Evolutionary conservation across 2,329 filamentous ascomycete genomes (phyloP).

Genomic region (Podosphaera xanthii): DNA sequence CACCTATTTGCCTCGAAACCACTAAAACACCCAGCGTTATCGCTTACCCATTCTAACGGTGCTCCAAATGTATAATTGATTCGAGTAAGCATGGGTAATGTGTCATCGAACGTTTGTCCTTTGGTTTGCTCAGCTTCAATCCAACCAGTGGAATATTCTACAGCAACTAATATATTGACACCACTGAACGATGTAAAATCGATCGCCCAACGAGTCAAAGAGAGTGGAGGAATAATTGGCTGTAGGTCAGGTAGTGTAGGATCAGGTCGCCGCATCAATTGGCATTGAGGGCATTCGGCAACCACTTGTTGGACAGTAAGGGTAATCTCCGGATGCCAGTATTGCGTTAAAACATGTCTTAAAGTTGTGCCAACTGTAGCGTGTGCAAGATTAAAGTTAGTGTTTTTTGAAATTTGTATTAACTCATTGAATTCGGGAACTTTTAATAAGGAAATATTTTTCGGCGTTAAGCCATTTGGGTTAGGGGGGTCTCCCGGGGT

Average conservation of each 20-base stretch:
- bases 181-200: neutral
- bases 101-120: neutral
- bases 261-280: neutral
- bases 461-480: neutral
- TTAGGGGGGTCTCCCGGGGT: neutral
- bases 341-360: too few relatives aligned
- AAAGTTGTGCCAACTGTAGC: too few relatives aligned
- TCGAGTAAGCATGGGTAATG: neutral
- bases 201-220: neutral
- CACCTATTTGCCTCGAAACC: neutral
- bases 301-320: neutral
- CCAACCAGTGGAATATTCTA: neutral
- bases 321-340: neutral
- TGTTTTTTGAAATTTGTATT: neutral
- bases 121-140: neutral
- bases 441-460: neutral
- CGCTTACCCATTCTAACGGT: neutral
- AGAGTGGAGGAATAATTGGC: neutral
- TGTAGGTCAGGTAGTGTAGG: neutral
- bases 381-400: neutral
- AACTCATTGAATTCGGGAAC: neutral
- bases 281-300: neutral
- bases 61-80: neutral
- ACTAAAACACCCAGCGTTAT: neutral
- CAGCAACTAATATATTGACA: neutral